These are phyloP conservation scores for Cordyceps tenuipes DNA, from an alignment of 2,329 filamentous ascomycete species.

Conservation along the genomic window DNA sequence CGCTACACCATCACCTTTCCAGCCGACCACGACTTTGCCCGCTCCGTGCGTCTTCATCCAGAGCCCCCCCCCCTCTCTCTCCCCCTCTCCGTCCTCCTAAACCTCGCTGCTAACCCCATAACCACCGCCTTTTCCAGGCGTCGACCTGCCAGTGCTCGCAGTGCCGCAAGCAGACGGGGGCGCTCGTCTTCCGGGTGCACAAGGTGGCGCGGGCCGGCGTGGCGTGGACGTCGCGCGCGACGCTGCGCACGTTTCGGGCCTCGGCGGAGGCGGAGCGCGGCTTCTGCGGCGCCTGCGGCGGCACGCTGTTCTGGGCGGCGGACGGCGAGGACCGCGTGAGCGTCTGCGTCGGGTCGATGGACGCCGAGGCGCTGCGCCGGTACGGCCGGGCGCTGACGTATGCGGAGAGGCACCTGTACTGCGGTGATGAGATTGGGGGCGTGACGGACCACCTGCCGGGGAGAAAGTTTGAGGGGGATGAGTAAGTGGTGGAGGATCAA, in stretches of 20 bases:
- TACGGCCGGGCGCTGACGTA: conserved; percentile 33
- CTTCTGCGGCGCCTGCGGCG: conserved; percentile 43
- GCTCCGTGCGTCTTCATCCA: conserved; percentile 17
- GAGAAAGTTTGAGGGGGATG: conserved; percentile 17
- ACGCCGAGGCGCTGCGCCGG: conserved; percentile 32
- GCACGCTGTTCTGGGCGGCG: conserved; percentile 38
- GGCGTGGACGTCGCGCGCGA: conserved; percentile 24
- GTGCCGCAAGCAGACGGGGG: conserved; percentile 43
- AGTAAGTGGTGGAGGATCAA: not conserved
- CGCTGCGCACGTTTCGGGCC: conserved; percentile 33
- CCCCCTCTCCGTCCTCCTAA: not conserved
- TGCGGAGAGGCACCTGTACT: conserved; percentile 32
- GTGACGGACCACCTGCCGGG: conserved; percentile 36
- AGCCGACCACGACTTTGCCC: conserved; percentile 34
- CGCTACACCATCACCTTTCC: conserved; percentile 42
- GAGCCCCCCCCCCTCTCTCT: not conserved
- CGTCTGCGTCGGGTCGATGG: conserved; percentile 36
- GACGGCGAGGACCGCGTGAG: conserved; percentile 22
- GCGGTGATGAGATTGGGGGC: conserved; percentile 37
- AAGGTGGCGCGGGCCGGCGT: conserved; percentile 27
- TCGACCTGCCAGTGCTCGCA: conserved; percentile 47
- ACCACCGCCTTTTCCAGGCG: conserved; percentile 22
- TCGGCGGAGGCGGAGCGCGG: conserved; percentile 32
- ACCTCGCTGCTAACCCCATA: not conserved
- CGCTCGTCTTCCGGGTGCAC: conserved; percentile 36